Evolutionary conservation across 2,329 filamentous ascomycete genomes (phyloP), one percentile per base, ranked within the genome.

Genomic region (Colletotrichum trifolii): DNA sequence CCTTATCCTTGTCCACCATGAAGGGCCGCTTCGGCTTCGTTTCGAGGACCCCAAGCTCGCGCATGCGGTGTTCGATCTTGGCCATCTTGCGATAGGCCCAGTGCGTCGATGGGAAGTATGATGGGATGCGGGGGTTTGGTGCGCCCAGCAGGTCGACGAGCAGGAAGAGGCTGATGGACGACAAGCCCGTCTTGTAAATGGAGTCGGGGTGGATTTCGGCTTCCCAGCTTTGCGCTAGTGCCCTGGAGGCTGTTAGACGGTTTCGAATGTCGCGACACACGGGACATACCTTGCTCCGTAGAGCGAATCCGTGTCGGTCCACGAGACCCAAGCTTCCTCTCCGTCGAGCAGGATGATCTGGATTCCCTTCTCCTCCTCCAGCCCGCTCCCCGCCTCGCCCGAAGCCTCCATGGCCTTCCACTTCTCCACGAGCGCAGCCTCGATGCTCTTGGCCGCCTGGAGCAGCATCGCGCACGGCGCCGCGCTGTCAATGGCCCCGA

Each of bases 391-490:
- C 6, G 73, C 78, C 48, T 85, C 80, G 6, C 86, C 90, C 4
- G 85, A 82, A 5, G 82, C 85, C 68, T 87, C 77, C 87, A 94
- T 92, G 38, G 84, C 84, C 36, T 87, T 85, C 92, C 96, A 98
- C 79, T 95, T 97, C 74, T 85, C 85, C 36, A 90, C 92, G 74
- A 98, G 79, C 2, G 92, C 93, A 2, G 81, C 84, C 72, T 98
- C 94, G 49, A 99, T 87, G 68, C 88, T 92, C 69, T 90, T 85
- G 67, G 94, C 92, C 11, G 91, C 88, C 75, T 97, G 92, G 87
- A 99, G 86, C 64, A 99, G 83, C 85, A 98, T 94, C 0, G 96
- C 96, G 77, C 95, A 98, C 9, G 96, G 94, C 15, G 92, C 96
- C 1, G 96, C 96, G 71, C 93, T 97, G 74, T 99, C 96, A 12